These are phyloP conservation scores for Globisporangium cylindrosporum DNA, from an alignment of 352 stramenopile species.

Conservation along the genomic window DNA sequence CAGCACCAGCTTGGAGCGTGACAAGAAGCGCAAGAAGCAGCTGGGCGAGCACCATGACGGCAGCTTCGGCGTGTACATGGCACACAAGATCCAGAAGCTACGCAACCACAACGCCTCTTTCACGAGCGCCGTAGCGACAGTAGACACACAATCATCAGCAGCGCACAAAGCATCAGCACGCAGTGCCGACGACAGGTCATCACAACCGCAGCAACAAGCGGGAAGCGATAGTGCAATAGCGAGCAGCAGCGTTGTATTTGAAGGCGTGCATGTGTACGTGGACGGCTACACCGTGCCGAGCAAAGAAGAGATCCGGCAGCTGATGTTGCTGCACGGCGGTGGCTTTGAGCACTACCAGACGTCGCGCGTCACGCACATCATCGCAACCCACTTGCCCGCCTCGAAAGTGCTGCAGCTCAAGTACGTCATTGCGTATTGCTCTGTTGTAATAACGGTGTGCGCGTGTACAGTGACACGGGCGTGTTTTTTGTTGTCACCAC, in stretches of 20 bases:
- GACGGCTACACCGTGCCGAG: slow-evolving; percentile 85
- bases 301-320: slow-evolving; percentile 79
- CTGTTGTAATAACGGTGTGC: neutral
- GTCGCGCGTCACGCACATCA: slow-evolving; percentile 79
- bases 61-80: slow-evolving; percentile 88
- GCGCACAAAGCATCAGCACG: neutral
- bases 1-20: neutral
- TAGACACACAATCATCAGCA: neutral
- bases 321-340: slow-evolving; percentile 78
- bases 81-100: slow-evolving; percentile 91
- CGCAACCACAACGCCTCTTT: slow-evolving; percentile 62
- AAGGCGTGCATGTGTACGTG: slow-evolving; percentile 79
- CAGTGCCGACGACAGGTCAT: neutral
- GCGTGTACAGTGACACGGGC: neutral
- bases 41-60: slow-evolving; percentile 86
- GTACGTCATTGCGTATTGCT: slow-evolving; percentile 26
- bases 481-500: neutral
- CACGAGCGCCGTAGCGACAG: neutral
- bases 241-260: slow-evolving; percentile 44
- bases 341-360: slow-evolving; percentile 90
- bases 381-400: slow-evolving; percentile 78
- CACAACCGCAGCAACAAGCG: neutral
- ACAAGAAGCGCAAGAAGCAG: slow-evolving; percentile 38
- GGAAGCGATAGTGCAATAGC: neutral
- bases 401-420: slow-evolving; percentile 86